These are phyloP conservation scores for Lactarius akahatsu DNA, from an alignment of 768 basidiomycete species.

Conservation along the genomic window DNA sequence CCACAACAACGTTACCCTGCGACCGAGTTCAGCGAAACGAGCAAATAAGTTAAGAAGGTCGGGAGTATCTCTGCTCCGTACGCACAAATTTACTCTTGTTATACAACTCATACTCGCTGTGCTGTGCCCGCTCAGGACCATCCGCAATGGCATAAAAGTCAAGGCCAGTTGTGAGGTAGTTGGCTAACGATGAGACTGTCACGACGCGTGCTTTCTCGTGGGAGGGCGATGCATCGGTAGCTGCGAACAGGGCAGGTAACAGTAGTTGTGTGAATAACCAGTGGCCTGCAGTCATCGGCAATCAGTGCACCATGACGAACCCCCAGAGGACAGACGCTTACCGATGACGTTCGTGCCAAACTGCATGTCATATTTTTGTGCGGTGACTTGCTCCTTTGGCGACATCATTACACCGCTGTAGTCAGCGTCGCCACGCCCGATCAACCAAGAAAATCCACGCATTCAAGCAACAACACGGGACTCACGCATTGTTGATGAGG, in stretches of 20 bases:
- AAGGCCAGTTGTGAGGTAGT: conserved; percentile 36
- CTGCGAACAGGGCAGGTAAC: conserved; percentile 46
- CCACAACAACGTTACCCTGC: conserved; percentile 43
- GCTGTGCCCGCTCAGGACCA: conserved; percentile 30
- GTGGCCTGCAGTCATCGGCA: conserved; percentile 44
- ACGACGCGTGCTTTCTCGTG: conserved; percentile 47
- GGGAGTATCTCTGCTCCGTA: background rate
- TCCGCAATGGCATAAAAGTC: conserved; percentile 42
- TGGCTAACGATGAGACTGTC: conserved; percentile 45
- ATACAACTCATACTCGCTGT: conserved; percentile 27
- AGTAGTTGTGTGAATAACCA: conserved; percentile 58
- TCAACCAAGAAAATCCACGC: background rate
- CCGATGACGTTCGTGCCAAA: conserved; percentile 59
- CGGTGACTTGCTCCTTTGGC: conserved; percentile 42
- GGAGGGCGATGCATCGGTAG: conserved; percentile 41
- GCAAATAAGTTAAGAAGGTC: background rate
- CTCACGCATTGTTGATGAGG: conserved; percentile 53
- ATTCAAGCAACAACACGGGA: background rate
- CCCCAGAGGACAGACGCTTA: conserved; percentile 24
- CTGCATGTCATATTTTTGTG: conserved; percentile 52
- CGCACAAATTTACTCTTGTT: conserved; percentile 48
- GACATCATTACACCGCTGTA: conserved; percentile 49
- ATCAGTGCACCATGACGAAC: background rate
- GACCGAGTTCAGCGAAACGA: conserved; percentile 1
- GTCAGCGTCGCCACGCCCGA: background rate